phyloP scores from a whole-genome alignment of 345 rosid genomes.

The Mallotus nudiflorus region DNA sequence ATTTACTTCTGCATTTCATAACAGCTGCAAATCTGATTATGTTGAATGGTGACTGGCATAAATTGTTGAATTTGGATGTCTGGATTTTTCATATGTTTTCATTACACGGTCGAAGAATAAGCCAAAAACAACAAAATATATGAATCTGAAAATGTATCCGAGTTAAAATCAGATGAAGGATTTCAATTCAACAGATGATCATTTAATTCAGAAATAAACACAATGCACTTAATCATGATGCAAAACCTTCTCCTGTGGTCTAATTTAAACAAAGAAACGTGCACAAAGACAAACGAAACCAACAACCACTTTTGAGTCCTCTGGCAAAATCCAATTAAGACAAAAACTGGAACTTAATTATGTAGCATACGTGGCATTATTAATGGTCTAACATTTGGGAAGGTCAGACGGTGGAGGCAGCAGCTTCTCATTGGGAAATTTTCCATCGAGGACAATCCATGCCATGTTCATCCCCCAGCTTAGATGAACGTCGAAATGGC shows the following conservation, averaged over 20 bases:
- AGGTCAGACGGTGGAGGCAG: constrained; percentile 17
- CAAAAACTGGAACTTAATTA: not conserved
- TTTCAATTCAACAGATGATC: not conserved
- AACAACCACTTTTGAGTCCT: not conserved
- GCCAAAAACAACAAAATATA: no score
- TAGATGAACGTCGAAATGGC: constrained; percentile 14
- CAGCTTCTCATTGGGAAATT: constrained; percentile 21
- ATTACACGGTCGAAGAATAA: no score
- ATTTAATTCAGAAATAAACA: not conserved
- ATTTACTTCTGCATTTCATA: no score
- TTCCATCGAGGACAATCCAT: constrained; percentile 14
- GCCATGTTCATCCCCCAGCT: constrained; percentile 17
- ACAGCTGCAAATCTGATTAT: no score
- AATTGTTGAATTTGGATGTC: no score
- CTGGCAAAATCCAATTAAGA: not conserved
- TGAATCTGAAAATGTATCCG: not conserved
- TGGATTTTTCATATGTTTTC: no score
- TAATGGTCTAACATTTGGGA: constrained; percentile 19
- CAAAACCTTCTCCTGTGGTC: not conserved
- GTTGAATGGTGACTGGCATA: no score
- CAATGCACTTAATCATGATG: not conserved
- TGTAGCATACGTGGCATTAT: not conserved
- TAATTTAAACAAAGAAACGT: not conserved
- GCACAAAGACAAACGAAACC: not conserved
- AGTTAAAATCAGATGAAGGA: not conserved